Base-by-base conservation (phyloP, 257 asterid genomes). In the Lithospermum erythrorhizon region DNA sequence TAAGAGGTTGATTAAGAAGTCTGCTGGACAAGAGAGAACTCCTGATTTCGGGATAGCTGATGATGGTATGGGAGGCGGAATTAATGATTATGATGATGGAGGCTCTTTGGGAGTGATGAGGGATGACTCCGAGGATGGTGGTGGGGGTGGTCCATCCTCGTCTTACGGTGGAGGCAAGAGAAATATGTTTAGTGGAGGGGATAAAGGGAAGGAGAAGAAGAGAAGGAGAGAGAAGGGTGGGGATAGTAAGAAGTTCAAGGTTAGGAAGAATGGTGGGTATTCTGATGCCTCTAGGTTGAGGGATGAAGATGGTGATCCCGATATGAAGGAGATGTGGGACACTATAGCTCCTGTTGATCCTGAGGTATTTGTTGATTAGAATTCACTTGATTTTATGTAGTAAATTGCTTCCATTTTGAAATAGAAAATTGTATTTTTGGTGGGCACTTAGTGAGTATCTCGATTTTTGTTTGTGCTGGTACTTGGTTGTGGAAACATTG, bases 281-380 rank as follows among this genome's bases (percentile, higher is more conserved):
- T 53, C 81, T 23, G 90, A 83, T 57, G 84, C 79, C 62, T 85
- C 88, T 65, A 73, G 86, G 61, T 68, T 64, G 56, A 77, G 80
- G 76, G 84, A 76, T 67, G 83, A 76, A 21, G 97, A 80, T 66
- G 95, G 81, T 0, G 99, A 93, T 77, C 93, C 79, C 59, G 95
- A 90, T 79, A 80, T 74, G 81, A 89, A 86, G 81, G 99, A 87
- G 85, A 86, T 89, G 95, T 93, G 99, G 97, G 95, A 87, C 22
- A 89, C 97, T 10, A 63, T 89, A 56, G 95, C 95, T 11, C 96
- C 95, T 4, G 71, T 75, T 10, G 63, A 74, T 78, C 75, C 80
- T 30, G 79, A 75, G 80, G 87, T 81, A 62, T 24, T 66, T 47
- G 27, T 60, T 54, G 65, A 61, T 61, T 41, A 1, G 1, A 11